Evolutionary conservation across 2,329 filamentous ascomycete species (phyloP).

Genomic region (Berkeleyomyces rouxiae): DNA sequence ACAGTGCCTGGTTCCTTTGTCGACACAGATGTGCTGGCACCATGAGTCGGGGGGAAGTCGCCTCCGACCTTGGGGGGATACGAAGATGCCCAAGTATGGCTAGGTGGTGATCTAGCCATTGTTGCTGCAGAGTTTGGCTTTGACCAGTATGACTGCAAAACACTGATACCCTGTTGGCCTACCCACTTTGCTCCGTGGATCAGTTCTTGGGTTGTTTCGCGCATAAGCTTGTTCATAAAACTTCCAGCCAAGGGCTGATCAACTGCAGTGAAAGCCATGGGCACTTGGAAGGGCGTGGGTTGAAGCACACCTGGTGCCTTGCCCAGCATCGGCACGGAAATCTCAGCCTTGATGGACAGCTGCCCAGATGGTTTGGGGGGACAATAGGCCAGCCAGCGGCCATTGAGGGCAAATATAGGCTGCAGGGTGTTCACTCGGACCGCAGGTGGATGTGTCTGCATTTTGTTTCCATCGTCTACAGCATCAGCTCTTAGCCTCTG

Average conservation of each 20-base stretch:
- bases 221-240: conserved; percentile 58
- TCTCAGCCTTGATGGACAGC: conserved; percentile 49
- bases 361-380: conserved; percentile 56
- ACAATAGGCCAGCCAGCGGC: conserved; percentile 63
- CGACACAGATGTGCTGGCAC: conserved; percentile 37
- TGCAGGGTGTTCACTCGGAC: conserved; percentile 32
- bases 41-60: conserved; percentile 64
- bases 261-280: conserved; percentile 47
- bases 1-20: conserved; percentile 55
- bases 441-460: conserved; percentile 22
- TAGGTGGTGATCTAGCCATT: conserved; percentile 28
- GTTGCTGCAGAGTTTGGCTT: conserved; percentile 23
- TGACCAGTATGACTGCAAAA: conserved; percentile 71
- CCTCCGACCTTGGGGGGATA: conserved; percentile 20
- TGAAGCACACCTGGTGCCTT: conserved; percentile 40
- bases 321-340: conserved; percentile 38
- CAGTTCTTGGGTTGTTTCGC: conserved; percentile 62
- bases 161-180: conserved; percentile 58
- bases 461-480: conserved; percentile 29
- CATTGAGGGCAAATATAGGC: conserved; percentile 51
- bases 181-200: conserved; percentile 62
- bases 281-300: conserved; percentile 52
- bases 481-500: conserved; percentile 34
- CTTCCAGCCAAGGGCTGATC: conserved; percentile 58
- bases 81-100: conserved; percentile 28